Conservation (phyloP, 2,329 filamentous ascomycete species). For the Fonsecaea erecta region DNA sequence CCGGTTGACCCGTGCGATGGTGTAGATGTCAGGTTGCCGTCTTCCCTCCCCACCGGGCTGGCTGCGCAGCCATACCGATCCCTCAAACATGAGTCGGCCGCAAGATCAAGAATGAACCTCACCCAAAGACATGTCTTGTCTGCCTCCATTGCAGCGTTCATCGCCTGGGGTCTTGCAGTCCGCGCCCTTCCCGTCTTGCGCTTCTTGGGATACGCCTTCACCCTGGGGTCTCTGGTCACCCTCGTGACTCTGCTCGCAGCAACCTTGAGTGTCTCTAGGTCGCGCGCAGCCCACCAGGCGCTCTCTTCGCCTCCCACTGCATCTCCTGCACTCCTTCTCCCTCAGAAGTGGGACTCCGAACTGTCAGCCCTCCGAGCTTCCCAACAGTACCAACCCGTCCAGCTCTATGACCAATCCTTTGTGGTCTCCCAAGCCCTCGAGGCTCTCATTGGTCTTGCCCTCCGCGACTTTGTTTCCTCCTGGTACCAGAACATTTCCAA, state of each 20-base stretch:
- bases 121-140: slow-evolving; percentile 50
- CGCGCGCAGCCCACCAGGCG: slow-evolving; percentile 47
- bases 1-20: slow-evolving; percentile 11
- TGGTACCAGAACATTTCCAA: slow-evolving; percentile 90
- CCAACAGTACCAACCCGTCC: slow-evolving; percentile 68
- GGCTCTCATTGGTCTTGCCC: slow-evolving; percentile 73
- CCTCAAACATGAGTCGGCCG: slow-evolving; percentile 26
- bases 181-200: slow-evolving; percentile 82
- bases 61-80: slow-evolving; percentile 20
- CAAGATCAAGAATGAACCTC: slow-evolving; percentile 48
- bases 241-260: slow-evolving; percentile 65
- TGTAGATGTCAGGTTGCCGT: slow-evolving; percentile 21
- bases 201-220: slow-evolving; percentile 83
- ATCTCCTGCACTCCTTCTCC: slow-evolving; percentile 61
- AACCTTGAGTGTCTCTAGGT: slow-evolving; percentile 45
- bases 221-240: slow-evolving; percentile 65
- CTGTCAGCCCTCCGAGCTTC: slow-evolving; percentile 67
- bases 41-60: slow-evolving; percentile 19
- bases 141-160: slow-evolving; percentile 56
- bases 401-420: slow-evolving; percentile 76
- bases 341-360: slow-evolving; percentile 71
- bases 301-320: slow-evolving; percentile 49
- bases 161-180: slow-evolving; percentile 85
- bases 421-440: slow-evolving; percentile 81
- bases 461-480: slow-evolving; percentile 81